Percentiles rank a stretch among this genome's conserved stretches.
These are phyloP conservation scores for Spizellomyces sp. DNA, from an alignment of 192 early-diverging fungal species.

Conservation along the genomic window DNA sequence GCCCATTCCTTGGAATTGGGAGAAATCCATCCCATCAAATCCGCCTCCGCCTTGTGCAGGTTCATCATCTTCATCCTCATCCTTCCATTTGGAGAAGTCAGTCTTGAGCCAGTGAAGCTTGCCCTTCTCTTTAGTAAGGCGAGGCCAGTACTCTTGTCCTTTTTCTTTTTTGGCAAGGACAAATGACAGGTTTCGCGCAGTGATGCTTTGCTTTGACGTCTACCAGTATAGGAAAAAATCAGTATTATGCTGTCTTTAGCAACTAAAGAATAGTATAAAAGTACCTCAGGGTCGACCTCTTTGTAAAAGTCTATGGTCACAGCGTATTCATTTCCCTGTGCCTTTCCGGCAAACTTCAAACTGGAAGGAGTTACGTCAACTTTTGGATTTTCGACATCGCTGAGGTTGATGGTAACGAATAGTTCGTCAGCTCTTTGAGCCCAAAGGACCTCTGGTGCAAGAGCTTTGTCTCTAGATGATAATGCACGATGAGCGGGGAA, in stretches of 20 bases:
- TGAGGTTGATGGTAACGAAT: slow-evolving; percentile 80
- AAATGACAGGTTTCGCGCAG: slow-evolving; percentile 67
- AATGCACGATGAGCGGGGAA: too few relatives aligned
- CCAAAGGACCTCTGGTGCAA: slow-evolving; percentile 81
- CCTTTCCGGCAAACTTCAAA: slow-evolving; percentile 67
- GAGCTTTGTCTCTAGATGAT: background rate
- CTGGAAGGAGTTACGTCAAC: slow-evolving; percentile 58
- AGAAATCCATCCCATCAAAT: slow-evolving; percentile 69
- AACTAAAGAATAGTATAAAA: background rate
- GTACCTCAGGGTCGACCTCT: slow-evolving; percentile 73
- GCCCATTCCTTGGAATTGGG: slow-evolving; percentile 53
- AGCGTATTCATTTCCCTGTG: slow-evolving; percentile 67
- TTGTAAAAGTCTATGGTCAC: slow-evolving; percentile 74
- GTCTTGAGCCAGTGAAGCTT: slow-evolving; percentile 83
- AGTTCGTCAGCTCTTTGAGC: slow-evolving; percentile 82
- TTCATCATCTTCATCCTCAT: slow-evolving; percentile 93
- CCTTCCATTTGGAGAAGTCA: slow-evolving; percentile 89
- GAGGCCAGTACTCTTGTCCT: slow-evolving; percentile 77
- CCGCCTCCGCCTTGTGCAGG: slow-evolving; percentile 46
- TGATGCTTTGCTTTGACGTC: slow-evolving; percentile 67
- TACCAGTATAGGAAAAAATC: slow-evolving; percentile 22
- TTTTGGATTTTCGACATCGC: slow-evolving; percentile 61
- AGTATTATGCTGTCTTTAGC: background rate
- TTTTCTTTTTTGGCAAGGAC: slow-evolving; percentile 75
- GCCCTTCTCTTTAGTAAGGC: slow-evolving; percentile 68